A percentile compares a stretch with the other conserved stretches of the same genome.
phyloP scores from a whole-genome alignment of 306 rosid species.

The Fragaria vesca region DNA sequence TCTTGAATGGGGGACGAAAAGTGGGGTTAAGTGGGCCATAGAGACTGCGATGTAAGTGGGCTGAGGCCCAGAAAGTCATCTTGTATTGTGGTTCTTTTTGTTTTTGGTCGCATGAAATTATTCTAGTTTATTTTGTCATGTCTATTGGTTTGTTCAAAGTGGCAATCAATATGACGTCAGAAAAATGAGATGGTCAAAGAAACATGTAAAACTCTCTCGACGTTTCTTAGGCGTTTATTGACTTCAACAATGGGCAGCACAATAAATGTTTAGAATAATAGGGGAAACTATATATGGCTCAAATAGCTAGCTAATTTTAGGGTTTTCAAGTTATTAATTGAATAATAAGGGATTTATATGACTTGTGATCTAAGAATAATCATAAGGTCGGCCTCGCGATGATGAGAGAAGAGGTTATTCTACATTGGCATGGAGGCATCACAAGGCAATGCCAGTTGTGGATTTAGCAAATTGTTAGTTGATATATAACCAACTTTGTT shows the following conservation, averaged over 20 bases:
- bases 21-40: background rate
- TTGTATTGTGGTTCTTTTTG: background rate
- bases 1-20: background rate
- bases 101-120: background rate
- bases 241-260: background rate
- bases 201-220: background rate
- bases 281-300: background rate
- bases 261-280: background rate
- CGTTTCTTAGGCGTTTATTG: background rate
- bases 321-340: too few species aligned
- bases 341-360: background rate
- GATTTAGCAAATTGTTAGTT: background rate
- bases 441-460: background rate
- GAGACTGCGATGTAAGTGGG: too few species aligned
- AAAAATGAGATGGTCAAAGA: background rate
- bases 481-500: background rate
- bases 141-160: background rate
- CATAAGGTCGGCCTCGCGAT: background rate
- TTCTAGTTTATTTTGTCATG: background rate
- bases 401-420: background rate
- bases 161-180: background rate
- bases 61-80: background rate
- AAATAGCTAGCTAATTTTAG: background rate
- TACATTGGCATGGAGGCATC: background rate
- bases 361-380: background rate